Conservation (phyloP, 371 early-diverging fungal genomes). For the Apophysomyces elegans region DNA sequence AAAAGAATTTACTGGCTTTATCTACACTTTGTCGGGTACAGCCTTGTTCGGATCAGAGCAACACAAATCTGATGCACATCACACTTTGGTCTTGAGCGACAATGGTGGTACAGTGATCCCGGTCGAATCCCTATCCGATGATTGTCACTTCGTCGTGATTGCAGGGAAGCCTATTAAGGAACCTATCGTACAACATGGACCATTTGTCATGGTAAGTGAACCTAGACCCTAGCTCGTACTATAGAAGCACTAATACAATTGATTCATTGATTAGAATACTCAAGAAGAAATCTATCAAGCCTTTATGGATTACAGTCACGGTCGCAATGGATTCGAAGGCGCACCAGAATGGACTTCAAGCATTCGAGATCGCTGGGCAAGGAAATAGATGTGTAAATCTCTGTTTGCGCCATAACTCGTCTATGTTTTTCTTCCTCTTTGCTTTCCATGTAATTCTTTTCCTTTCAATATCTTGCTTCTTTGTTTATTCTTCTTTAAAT, state of each 20-base stretch:
- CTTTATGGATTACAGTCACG: slow-evolving; percentile 52
- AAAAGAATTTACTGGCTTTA: slow-evolving; percentile 63
- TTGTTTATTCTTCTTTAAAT: too few relatives aligned
- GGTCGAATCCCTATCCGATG: slow-evolving; percentile 54
- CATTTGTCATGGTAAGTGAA: slow-evolving; percentile 59
- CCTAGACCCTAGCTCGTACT: not conserved
- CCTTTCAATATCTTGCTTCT: too few relatives aligned
- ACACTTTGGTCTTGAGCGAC: slow-evolving; percentile 56
- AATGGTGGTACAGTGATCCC: slow-evolving; percentile 46
- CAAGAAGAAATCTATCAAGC: slow-evolving; percentile 57
- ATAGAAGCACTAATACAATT: too few relatives aligned
- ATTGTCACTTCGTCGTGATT: slow-evolving; percentile 63
- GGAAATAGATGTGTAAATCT: not conserved
- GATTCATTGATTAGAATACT: slow-evolving; percentile 29
- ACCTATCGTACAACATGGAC: slow-evolving; percentile 64
- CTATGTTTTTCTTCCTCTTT: not conserved
- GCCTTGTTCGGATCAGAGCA: slow-evolving; percentile 55
- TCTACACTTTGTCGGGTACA: slow-evolving; percentile 68
- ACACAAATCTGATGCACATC: slow-evolving; percentile 56
- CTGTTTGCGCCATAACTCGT: not conserved
- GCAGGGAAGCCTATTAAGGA: slow-evolving; percentile 62
- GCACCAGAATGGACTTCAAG: slow-evolving; percentile 46
- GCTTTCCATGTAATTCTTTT: too few relatives aligned
- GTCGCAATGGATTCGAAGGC: slow-evolving; percentile 61
- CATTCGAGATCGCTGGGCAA: slow-evolving; percentile 21